Base-by-base conservation (phyloP, 495 filamentous ascomycete genomes). In the Daldinia decipiens region DNA sequence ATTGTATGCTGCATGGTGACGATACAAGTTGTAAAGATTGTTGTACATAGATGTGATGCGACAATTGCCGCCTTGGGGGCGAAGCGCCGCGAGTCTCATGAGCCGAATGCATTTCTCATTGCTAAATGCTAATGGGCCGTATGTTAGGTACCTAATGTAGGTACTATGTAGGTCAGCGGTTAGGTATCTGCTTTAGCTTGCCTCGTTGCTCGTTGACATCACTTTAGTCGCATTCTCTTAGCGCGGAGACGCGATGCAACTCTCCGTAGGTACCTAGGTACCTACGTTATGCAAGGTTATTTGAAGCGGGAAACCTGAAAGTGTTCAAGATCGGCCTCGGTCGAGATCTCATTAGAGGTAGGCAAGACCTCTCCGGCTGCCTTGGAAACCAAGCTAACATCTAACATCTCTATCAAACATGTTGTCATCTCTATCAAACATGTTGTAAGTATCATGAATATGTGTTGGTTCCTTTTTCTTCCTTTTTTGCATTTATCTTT, bases 191-290 rank as follows among this genome's bases (percentile, higher is more conserved):
- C 29, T 62, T 64, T 38, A 12, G 36, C 32, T 56, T 40, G 51
- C 4, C 57, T 64, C 27, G 55, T 68, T 72, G 69, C 60, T 64
- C 40, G 56, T 68, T 72, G 70, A 72, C 70, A 72, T 72, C 70
- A 72, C 64, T 68, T 68, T 51, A 6, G 70, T 68, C 55, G 53
- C 70, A 72, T 72, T 64, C 36, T 65, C 7, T 52, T 38, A 63
- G 64, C 60, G 65, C 65, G 69, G 64, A 59, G 68, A 57, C 24
- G 55, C 65, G 70, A 72, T 72, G 70, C 56, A 47, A 72, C 64
- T 50, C 12, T 59, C 19, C 15, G n/a, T n/a, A n/a, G n/a, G n/a
- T n/a, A n/a, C n/a, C n/a, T n/a, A n/a, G n/a, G n/a, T n/a, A n/a
- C n/a, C 13, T 59, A 15, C 32, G 19, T 50, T 39, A 62, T 67